Conservation (phyloP, 805 yeast genomes). For the Teunomyces aglyptinius region DNA sequence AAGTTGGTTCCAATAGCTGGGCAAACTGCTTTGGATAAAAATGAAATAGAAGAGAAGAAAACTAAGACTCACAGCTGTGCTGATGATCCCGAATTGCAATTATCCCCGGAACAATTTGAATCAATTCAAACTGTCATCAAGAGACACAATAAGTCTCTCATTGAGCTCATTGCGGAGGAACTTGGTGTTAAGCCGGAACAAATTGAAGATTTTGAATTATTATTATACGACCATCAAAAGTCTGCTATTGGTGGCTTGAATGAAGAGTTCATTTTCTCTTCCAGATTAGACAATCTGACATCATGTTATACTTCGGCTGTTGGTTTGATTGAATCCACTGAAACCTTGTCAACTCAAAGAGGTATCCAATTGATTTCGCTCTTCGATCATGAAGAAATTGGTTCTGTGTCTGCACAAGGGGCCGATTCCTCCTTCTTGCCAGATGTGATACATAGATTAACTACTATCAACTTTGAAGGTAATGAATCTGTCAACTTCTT, state of each 20-base stretch:
- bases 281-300: slow-evolving; percentile 86
- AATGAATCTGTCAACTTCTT: slow-evolving; percentile 27
- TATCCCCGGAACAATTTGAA: slow-evolving; percentile 54
- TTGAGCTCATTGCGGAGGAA: slow-evolving; percentile 68
- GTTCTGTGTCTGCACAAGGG: slow-evolving; percentile 93
- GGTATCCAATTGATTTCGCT: slow-evolving; percentile 75
- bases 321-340: slow-evolving; percentile 61
- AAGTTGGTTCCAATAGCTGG: slow-evolving; percentile 88
- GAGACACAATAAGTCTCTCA: slow-evolving; percentile 74
- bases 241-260: slow-evolving; percentile 84
- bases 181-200: slow-evolving; percentile 49
- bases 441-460: slow-evolving; percentile 67
- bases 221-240: slow-evolving; percentile 80
- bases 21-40: slow-evolving; percentile 26
- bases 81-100: slow-evolving; percentile 47
- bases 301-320: slow-evolving; percentile 79
- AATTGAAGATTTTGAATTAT: slow-evolving; percentile 87
- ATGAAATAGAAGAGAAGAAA: slow-evolving; percentile 13
- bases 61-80: slow-evolving; percentile 38
- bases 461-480: slow-evolving; percentile 28
- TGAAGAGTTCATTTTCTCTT: slow-evolving; percentile 88
- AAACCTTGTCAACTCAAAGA: slow-evolving; percentile 41
- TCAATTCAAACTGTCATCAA: slow-evolving; percentile 62
- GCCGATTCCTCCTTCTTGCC: slow-evolving; percentile 92
- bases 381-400: slow-evolving; percentile 96